Conservation (phyloP, 83 land plant genomes). For the Thuja plicata region DNA sequence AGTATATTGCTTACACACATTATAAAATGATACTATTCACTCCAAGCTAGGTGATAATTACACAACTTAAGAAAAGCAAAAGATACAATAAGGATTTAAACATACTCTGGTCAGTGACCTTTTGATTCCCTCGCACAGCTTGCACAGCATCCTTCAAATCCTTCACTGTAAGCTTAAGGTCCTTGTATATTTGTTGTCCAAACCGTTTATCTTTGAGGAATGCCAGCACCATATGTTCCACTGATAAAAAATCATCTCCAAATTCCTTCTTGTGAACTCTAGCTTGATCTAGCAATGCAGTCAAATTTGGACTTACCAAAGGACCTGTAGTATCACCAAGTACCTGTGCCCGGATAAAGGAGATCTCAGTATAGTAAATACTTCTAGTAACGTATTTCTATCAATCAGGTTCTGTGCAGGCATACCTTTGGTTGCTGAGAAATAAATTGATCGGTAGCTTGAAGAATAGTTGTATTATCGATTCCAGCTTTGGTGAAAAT, state of each 20-base stretch:
- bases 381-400: slow-evolving; percentile 1
- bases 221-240: slow-evolving; percentile 68
- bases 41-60: background rate
- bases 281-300: slow-evolving; percentile 49
- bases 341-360: slow-evolving; percentile 32
- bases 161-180: slow-evolving; percentile 54
- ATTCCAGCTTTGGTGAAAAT: slow-evolving; percentile 74
- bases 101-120: slow-evolving; percentile 81
- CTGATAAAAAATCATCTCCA: slow-evolving; percentile 75
- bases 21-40: background rate
- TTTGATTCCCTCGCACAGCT: slow-evolving; percentile 72
- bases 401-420: background rate
- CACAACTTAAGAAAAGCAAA: background rate
- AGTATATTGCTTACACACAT: background rate
- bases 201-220: slow-evolving; percentile 63
- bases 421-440: slow-evolving; percentile 67
- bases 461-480: slow-evolving; percentile 68
- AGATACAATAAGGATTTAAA: background rate
- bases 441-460: slow-evolving; percentile 66
- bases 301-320: slow-evolving; percentile 39
- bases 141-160: slow-evolving; percentile 58
- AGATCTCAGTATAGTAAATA: slow-evolving; percentile 9
- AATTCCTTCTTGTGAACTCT: slow-evolving; percentile 57
- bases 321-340: slow-evolving; percentile 57
- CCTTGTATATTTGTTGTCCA: slow-evolving; percentile 61